A percentile compares a stretch with the other conserved stretches of the same genome.
phyloP scores from a whole-genome alignment of 805 yeast genomes.

The Debaryomyces maramus region DNA sequence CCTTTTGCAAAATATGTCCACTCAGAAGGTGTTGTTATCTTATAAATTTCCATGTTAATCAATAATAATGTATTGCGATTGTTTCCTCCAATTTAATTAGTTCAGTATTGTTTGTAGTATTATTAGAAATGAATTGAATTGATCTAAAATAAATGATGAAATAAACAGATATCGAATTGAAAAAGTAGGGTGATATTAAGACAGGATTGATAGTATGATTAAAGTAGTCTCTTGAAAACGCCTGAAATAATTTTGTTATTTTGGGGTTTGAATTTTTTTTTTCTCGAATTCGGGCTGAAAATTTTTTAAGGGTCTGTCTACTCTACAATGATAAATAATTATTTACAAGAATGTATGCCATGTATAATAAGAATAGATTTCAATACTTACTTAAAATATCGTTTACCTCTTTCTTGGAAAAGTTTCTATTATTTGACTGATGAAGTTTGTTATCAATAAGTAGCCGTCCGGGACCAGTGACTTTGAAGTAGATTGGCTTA shows the following conservation, averaged over 20 bases:
- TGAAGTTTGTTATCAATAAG: slow-evolving; percentile 20
- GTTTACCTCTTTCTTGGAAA: slow-evolving; percentile 17
- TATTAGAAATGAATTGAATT: not conserved
- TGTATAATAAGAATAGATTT: too few relatives aligned
- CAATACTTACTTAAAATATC: slow-evolving; percentile 7
- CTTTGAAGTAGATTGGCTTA: slow-evolving; percentile 18
- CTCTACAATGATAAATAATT: too few relatives aligned
- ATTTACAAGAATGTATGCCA: too few relatives aligned
- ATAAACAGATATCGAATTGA: not conserved
- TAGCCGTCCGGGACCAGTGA: slow-evolving; percentile 29
- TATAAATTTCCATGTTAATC: slow-evolving; percentile 36
- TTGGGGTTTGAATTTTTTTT: too few relatives aligned
- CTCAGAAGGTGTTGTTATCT: slow-evolving; percentile 32
- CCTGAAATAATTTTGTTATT: too few relatives aligned
- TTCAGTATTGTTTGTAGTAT: not conserved
- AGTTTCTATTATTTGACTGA: slow-evolving; percentile 11
- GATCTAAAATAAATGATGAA: not conserved
- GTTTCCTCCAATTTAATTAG: too few relatives aligned
- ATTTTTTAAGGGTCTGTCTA: too few relatives aligned
- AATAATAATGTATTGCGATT: too few relatives aligned
- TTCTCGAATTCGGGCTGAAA: too few relatives aligned
- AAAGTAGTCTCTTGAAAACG: too few relatives aligned
- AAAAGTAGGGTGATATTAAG: not conserved
- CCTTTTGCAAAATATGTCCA: slow-evolving; percentile 51
- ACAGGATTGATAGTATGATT: too few relatives aligned